Conservation (phyloP, 345 rosid species). For the Boechera retrofracta region DNA sequence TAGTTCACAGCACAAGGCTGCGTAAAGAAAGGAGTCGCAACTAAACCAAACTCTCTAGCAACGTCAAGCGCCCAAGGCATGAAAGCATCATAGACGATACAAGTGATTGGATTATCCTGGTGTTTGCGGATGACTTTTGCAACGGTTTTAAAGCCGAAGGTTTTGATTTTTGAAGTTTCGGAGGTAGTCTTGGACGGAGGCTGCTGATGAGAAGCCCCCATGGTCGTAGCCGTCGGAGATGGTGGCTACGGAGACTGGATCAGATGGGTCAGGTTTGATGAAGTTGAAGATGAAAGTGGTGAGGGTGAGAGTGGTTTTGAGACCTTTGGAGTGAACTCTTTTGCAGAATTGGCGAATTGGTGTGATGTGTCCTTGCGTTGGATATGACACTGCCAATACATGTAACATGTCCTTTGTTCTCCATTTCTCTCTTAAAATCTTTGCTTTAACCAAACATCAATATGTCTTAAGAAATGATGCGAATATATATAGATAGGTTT, state of each 20-base stretch:
- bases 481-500: background rate
- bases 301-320: constrained; percentile 49
- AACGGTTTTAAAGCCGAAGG: constrained; percentile 54
- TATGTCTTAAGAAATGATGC: background rate
- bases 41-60: constrained; percentile 54
- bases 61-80: constrained; percentile 70
- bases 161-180: constrained; percentile 44
- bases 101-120: constrained; percentile 49
- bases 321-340: constrained; percentile 55
- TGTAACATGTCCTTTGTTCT: constrained; percentile 44
- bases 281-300: constrained; percentile 47
- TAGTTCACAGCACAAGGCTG: constrained; percentile 68
- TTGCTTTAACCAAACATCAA: background rate
- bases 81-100: constrained; percentile 68
- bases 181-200: constrained; percentile 46
- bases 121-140: constrained; percentile 52
- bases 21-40: constrained; percentile 63
- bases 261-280: constrained; percentile 38
- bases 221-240: constrained; percentile 31
- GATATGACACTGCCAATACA: constrained; percentile 48
- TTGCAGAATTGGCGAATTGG: constrained; percentile 63
- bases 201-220: constrained; percentile 17
- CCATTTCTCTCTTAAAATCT: constrained; percentile 26
- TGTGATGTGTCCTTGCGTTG: constrained; percentile 60
- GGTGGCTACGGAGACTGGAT: constrained; percentile 28